Percentiles rank a stretch among this genome's conserved stretches.
phyloP scores from a whole-genome alignment of 805 yeast species.

The Ogataea sp. region DNA sequence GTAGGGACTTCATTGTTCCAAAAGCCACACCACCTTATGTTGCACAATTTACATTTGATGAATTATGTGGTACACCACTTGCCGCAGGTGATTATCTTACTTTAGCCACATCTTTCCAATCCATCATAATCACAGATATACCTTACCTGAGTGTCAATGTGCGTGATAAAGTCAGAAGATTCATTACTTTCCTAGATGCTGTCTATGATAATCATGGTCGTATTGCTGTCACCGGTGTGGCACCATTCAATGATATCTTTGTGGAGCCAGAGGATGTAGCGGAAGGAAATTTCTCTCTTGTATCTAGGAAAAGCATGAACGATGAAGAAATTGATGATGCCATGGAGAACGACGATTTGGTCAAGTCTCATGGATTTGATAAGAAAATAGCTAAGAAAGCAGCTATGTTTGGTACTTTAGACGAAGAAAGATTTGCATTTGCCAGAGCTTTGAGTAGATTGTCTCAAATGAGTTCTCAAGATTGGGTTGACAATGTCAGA shows the following conservation, averaged over 20 bases:
- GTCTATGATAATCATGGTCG: slow-evolving; percentile 88
- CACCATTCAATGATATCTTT: slow-evolving; percentile 75
- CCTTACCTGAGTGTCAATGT: slow-evolving; percentile 74
- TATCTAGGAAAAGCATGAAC: slow-evolving; percentile 17
- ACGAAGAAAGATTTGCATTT: slow-evolving; percentile 94
- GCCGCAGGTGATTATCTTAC: slow-evolving; percentile 94
- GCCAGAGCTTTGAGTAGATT: slow-evolving; percentile 89
- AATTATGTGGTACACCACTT: slow-evolving; percentile 78
- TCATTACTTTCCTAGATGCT: slow-evolving; percentile 92
- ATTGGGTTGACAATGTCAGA: slow-evolving; percentile 60
- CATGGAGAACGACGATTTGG: slow-evolving; percentile 47
- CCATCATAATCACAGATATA: slow-evolving; percentile 86
- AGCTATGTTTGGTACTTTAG: slow-evolving; percentile 67
- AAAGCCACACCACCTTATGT: slow-evolving; percentile 67
- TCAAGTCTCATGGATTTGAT: slow-evolving; percentile 70
- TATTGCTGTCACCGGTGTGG: slow-evolving; percentile 83
- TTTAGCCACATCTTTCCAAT: slow-evolving; percentile 64
- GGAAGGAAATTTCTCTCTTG: slow-evolving; percentile 37
- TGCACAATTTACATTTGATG: slow-evolving; percentile 82
- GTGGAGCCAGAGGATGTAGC: slow-evolving; percentile 68
- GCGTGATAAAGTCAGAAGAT: slow-evolving; percentile 81
- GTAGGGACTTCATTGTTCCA: slow-evolving; percentile 73
- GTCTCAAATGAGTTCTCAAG: slow-evolving; percentile 88
- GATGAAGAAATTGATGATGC: slow-evolving; percentile 17
- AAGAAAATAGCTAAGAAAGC: slow-evolving; percentile 64